Evolutionary conservation across 257 asterid species (phyloP), one percentile per base, ranked within the genome.

Genomic region (Primulina tabacum): DNA sequence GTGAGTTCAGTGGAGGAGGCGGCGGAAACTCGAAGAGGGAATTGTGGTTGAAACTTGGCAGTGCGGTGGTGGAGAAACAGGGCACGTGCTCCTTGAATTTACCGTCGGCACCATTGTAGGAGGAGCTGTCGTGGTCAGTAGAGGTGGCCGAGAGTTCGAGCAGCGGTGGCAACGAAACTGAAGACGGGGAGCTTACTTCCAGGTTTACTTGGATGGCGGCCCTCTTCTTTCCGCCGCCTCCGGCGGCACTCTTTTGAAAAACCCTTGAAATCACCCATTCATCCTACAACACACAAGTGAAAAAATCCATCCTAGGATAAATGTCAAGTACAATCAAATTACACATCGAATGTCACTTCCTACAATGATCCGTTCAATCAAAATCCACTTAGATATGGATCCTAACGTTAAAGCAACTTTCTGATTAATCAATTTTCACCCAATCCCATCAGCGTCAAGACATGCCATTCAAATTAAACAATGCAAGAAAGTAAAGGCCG

Each of bases 241-340:
- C 83, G 16, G 78, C 55, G 2, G 81, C 82, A 20, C 71, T 80
- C 83, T 92, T 92, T 7, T 87, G 89, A 35, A 90, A 92, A 63
- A 92, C 92, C 21, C 98, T 80, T 2, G 96, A 92, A 60, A 92
- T 92, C 3, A 92, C 98, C 98, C 98, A 92, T 76, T 92, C 98
- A 20, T 90, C 98, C 98, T 92, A 68, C 0, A 70, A 14, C 50
- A n/a, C 21, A 17, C 8, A 56, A 50, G 34, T 6, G 7, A 1
- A 43, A 37, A 8, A 37, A 28, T 37, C 2, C 43, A 4, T 37
- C 14, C 2, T 37, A 37, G 3, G 43, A 11, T 7, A 7, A 37
- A 37, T 7, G 59, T 56, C 67, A 75, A 6, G 69, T 75, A 50
- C 17, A 12, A 5, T 50, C 2, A 17, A 4, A 50, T 1, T 4